phyloP scores from a whole-genome alignment of 1,139 yeast genomes.

The Geotrichum fermentans region DNA sequence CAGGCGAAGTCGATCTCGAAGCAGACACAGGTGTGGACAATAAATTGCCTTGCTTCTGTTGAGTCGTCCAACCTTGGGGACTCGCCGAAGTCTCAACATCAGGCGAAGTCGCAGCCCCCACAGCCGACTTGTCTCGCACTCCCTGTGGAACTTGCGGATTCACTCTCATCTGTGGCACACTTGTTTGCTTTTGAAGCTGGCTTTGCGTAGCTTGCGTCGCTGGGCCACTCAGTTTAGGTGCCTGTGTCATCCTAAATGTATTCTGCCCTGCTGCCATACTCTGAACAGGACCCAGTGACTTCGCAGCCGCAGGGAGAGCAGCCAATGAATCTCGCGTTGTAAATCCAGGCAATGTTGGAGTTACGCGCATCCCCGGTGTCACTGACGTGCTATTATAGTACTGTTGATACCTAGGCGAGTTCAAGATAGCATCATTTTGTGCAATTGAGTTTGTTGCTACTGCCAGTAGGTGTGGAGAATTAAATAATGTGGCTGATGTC shows the following conservation, averaged over 20 bases:
- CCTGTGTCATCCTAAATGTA: constrained; percentile 25
- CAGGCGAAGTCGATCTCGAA: too few relatives aligned
- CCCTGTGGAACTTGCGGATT: constrained; percentile 22
- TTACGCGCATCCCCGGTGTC: not conserved
- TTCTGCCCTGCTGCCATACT: constrained; percentile 30
- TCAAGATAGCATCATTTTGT: constrained; percentile 9
- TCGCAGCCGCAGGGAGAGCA: not conserved
- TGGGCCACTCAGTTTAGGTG: constrained; percentile 7
- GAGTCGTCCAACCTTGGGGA: too few relatives aligned
- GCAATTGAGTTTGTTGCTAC: constrained; percentile 10
- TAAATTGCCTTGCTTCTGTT: too few relatives aligned
- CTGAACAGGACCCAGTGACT: constrained; percentile 19
- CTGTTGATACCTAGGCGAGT: constrained; percentile 11
- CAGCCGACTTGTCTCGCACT: not conserved
- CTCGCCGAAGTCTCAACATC: too few relatives aligned
- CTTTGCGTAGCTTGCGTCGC: constrained; percentile 16
- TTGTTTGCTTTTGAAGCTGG: constrained; percentile 22
- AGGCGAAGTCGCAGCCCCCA: too few relatives aligned
- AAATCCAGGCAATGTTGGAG: not conserved
- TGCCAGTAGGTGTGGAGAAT: constrained; percentile 1
- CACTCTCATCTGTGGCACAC: constrained; percentile 29
- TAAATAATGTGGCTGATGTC: not conserved
- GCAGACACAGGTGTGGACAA: too few relatives aligned
- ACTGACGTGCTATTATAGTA: constrained; percentile 4
- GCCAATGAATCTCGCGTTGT: not conserved